phyloP scores from a whole-genome alignment of 495 filamentous ascomycete species.

The Podospora anserina region DNA sequence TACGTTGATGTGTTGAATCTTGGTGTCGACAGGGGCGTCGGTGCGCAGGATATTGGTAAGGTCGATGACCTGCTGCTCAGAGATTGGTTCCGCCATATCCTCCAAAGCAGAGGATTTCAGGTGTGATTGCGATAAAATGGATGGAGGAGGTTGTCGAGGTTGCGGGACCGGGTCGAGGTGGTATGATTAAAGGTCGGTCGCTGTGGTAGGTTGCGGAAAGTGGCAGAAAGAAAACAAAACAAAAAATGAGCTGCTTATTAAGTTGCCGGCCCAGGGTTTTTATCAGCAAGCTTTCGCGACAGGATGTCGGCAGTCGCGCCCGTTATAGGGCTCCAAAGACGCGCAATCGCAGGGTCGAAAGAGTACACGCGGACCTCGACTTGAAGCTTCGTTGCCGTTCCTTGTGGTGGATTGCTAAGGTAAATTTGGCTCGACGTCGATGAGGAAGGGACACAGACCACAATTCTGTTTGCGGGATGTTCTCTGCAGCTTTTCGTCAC shows the following conservation, averaged over 20 bases:
- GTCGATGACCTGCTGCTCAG: slow-evolving; percentile 61
- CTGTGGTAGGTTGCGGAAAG: slow-evolving; percentile 17
- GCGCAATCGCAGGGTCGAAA: background rate
- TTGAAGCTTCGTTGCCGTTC: background rate
- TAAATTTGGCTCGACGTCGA: background rate
- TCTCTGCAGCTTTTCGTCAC: background rate
- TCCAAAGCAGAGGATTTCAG: slow-evolving; percentile 23
- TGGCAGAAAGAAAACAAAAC: slow-evolving; percentile 31
- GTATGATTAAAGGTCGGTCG: background rate
- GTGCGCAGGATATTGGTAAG: slow-evolving; percentile 65
- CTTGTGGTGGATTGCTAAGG: background rate
- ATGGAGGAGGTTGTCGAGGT: slow-evolving; percentile 5
- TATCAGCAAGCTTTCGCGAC: background rate
- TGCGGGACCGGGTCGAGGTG: slow-evolving; percentile 8
- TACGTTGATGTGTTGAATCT: slow-evolving; percentile 64
- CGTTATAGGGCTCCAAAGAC: background rate
- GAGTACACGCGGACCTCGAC: background rate
- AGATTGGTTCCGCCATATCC: slow-evolving; percentile 54
- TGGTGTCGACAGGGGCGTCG: slow-evolving; percentile 66
- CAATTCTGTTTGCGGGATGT: background rate
- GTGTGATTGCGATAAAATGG: slow-evolving; percentile 27
- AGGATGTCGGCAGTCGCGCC: background rate
- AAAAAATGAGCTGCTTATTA: slow-evolving; percentile 1
- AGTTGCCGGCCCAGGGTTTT: background rate
- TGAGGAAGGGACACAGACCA: background rate